Evolutionary conservation across 208 protist species (phyloP).

Genomic region (Leishmania lainsoni): DNA sequence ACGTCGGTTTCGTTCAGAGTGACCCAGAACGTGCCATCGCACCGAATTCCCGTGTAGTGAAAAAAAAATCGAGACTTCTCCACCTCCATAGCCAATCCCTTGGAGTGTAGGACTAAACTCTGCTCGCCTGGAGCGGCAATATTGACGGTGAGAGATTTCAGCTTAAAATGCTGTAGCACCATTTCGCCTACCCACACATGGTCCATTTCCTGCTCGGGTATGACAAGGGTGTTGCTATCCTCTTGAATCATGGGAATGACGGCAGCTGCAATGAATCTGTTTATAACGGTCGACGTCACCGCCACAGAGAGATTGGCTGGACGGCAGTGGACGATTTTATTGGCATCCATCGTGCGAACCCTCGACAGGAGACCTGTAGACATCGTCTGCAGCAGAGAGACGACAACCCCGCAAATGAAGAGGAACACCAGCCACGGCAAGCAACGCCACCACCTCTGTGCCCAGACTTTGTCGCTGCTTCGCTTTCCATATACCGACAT

Average conservation of each 20-base stretch:
- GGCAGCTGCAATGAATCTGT: conserved; percentile 7
- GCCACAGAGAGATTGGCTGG: conserved; percentile 20
- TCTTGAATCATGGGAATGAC: conserved; percentile 30
- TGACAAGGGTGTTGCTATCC: conserved; percentile 17
- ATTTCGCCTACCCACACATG: conserved; percentile 54
- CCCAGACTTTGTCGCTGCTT: neutral
- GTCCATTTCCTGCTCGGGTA: conserved; percentile 42
- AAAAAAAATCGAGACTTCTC: conserved; percentile 54
- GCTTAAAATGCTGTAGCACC: conserved; percentile 36
- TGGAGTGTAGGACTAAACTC: conserved; percentile 30
- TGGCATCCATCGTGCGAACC: too few relatives aligned
- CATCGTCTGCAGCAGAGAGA: neutral
- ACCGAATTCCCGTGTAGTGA: conserved; percentile 29
- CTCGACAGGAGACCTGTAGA: too few relatives aligned
- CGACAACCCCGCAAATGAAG: too few relatives aligned
- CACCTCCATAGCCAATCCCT: conserved; percentile 39
- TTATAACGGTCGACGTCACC: conserved; percentile 17
- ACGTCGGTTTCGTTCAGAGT: conserved; percentile 39
- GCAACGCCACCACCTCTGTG: neutral
- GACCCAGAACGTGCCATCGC: conserved; percentile 41
- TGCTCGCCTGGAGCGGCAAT: conserved; percentile 29
- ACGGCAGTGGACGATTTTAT: neutral
- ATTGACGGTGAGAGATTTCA: conserved; percentile 25
- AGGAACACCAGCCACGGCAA: neutral
- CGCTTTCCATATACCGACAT: neutral